Base-by-base conservation (phyloP, 2,329 filamentous ascomycete genomes). In the Colletotrichum tamarilloi region DNA sequence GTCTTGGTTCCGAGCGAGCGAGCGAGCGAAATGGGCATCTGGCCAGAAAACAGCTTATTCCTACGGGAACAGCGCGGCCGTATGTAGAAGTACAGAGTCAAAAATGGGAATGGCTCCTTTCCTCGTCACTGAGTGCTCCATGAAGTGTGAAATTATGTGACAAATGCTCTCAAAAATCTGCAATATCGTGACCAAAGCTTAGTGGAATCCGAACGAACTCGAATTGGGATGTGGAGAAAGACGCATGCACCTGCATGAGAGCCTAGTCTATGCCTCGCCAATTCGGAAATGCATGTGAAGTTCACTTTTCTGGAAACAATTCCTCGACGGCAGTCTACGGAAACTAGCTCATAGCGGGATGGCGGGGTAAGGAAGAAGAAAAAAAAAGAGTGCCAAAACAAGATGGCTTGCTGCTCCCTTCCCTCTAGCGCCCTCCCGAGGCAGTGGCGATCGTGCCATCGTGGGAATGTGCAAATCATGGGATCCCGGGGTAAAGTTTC, bases 51-150 rank as follows among this genome's bases (percentile, higher is more conserved):
- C 49, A 73, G 70, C 67, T 69, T 55, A 42, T 42, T 70, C 70
- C 66, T 4, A 57, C 38, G 59, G 70, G 62, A 73, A 73, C 55
- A 65, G 66, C 70, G 55, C 62, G 70, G 67, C 70, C 46, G 60
- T 73, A 52, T 73, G 70, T 73, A 73, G 70, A 73, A 65, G 32
- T 62, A 70, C 56, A 56, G 53, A 73, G 59, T 65, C 70, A 70
- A 64, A 56, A 60, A 69, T 70, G 55, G 52, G 46, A 62, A 30
- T 70, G 70, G 56, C 70, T 70, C 67, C 24, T 42, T 64, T 64
- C 49, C 56, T 64, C 30, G 35, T 56, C 42, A 32, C 55, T 49
- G 28, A 30, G 22, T 12, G 32, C 14, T 9, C 5, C 6, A 7
- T 16, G 7, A 42, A 42, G n/a, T 5, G 24, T 9, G 46, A 9